Conservation (phyloP, 345 rosid genomes). For the Eucalyptus victrix region DNA sequence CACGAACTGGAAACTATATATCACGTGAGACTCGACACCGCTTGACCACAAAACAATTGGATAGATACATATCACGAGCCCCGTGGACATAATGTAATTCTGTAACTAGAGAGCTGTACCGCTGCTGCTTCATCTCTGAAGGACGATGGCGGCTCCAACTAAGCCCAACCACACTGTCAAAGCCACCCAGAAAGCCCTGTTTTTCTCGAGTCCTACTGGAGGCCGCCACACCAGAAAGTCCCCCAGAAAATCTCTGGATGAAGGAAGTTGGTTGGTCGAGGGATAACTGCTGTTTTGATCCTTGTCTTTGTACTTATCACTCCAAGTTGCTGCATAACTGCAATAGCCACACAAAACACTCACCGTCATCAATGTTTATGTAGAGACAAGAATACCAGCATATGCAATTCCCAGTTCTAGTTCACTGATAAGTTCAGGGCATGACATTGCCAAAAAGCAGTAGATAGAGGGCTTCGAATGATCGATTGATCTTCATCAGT, state of each 20-base stretch:
- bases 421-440: background rate
- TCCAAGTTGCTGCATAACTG: conserved; percentile 93
- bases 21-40: background rate
- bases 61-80: background rate
- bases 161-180: conserved; percentile 74
- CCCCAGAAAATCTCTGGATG: conserved; percentile 54
- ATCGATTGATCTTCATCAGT: background rate
- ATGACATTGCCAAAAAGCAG: background rate
- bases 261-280: conserved; percentile 55
- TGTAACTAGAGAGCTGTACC: background rate
- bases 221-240: conserved; percentile 83
- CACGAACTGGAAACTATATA: background rate
- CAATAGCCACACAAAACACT: background rate
- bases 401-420: background rate
- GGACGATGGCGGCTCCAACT: conserved; percentile 77
- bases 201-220: conserved; percentile 55
- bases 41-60: background rate
- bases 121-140: conserved; percentile 34
- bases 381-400: background rate
- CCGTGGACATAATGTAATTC: background rate
- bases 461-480: background rate
- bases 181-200: conserved; percentile 57
- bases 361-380: background rate
- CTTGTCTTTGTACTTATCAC: conserved; percentile 57
- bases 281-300: conserved; percentile 30